Base-by-base conservation (phyloP, 140 eudicot genomes). In the Senecio squalidus region DNA sequence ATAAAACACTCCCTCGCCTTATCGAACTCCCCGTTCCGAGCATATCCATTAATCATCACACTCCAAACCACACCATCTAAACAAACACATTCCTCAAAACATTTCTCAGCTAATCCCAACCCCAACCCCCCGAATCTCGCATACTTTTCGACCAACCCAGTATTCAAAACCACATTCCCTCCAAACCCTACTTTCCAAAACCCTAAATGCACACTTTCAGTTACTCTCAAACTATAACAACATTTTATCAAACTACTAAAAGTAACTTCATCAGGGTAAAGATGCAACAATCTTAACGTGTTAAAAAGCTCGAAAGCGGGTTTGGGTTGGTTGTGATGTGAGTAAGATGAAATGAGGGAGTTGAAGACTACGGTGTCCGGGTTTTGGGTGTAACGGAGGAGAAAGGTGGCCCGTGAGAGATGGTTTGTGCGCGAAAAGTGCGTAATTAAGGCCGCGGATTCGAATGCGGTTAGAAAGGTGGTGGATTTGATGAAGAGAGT, bases 41-140 rank as follows among this genome's bases (percentile, higher is more conserved):
- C 79, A 80, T 46, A 80, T 17, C 79, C 79, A 67, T 67, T 75
- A 21, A 80, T 75, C 82, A 80, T 68, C 0, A 76, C 70, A 54
- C 82, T 79, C 75, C 81, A 79, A 61, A 75, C 68, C 58, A 75
- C 85, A 49, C 41, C 30, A 75, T 80, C 85, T 50, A 75, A 22
- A 40, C 23, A 54, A 64, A 27, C 36, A 62, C 81, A 70, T 54
- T 75, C 81, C 25, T 75, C 53, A 44, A 75, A 80, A 71, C 85
- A 80, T 63, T 51, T 71, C 47, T 55, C 76, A 27, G n/a, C n/a
- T n/a, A n/a, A n/a, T n/a, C 73, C 85, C 4, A 20, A 33, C 2
- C 9, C 43, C n/a, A 80, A 30, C 62, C 66, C 43, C 58, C 76
- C 82, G 24, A n/a, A 66, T 45, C 30, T 75, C n/a, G 59, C 60